Base-by-base conservation (phyloP, 2,329 filamentous ascomycete species). In the Alternaria triticimaculans region DNA sequence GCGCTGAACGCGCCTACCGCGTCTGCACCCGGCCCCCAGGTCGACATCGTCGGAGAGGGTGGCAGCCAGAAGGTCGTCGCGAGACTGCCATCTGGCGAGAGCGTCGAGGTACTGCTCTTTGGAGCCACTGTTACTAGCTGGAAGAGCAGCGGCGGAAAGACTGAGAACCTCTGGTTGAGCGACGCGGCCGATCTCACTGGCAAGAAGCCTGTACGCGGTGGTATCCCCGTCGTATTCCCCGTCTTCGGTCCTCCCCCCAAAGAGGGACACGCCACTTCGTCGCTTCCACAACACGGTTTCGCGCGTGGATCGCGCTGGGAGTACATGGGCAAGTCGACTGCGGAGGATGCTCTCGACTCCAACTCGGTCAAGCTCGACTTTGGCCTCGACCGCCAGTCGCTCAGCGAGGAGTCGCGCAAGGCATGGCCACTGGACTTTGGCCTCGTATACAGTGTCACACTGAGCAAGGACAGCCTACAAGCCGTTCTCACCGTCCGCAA, bases 51-150 rank as follows among this genome's bases (percentile, higher is more conserved):
- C 78, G 89, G 94, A 75, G 87, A 89, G 26, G 87, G 92, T 73
- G 88, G 89, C 77, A 89, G 89, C 80, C 87, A 87, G 63, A 88
- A 88, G 64, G 90, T 98, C 55, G 87, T 88, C n/a, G 95, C 95
- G 33, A 87, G 86, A 28, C 88, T 98, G 46, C 92, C 94, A 43
- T 92, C 93, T 1, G 94, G 95, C 70, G 94, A 98, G 83, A 92
- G 89, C 59, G 88, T 97, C 70, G 90, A 93, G 69, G 86, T 99
- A 41, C 85, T 97, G 64, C 88, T 98, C n/a, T 92, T 92, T 76
- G 96, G 96, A 62, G 96, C 96, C 11, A 98, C 94, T 1, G 91
- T 99, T 51, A 89, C 92, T 63, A 96, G 92, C 81, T 99, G 96
- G 96, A 97, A 96, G 85, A 90, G 92, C 77, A 87, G 89, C 63